Base-by-base conservation (phyloP, 495 filamentous ascomycete genomes). In the Penicillium samsonianum region DNA sequence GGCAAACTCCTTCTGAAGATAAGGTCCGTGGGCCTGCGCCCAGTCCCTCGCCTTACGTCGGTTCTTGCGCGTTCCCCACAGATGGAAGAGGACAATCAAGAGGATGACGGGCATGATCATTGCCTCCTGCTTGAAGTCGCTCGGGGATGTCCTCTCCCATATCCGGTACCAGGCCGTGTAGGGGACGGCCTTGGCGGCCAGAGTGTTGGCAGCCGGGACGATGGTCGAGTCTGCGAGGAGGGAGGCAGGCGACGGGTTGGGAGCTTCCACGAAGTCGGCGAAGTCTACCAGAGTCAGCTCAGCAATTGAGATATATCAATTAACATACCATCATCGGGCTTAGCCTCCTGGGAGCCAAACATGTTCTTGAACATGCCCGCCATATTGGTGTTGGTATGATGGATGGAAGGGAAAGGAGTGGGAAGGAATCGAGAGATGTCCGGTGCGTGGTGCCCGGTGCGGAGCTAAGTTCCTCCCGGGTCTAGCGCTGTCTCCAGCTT, bases 151-250 rank as follows among this genome's bases (percentile, higher is more conserved):
- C 61, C 94, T 90, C 82, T 98, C 92, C 83, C 93, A 94, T 28
- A 98, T 79, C 35, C 91, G 90, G 76, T 98, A 98, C 94, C 94
- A 98, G 78, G 90, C 90, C 42, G 94, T 96, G 71, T 89, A 96
- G 12, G 90, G 84, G 25, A 75, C 77, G 38, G 64, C 46, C 37
- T 70, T 71, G 33, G 70, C 64, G 50, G 79, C 81, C 50, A 82
- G 73, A 33, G 78, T 76, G 60, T 79, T 75, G 50, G 76, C 69
- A 28, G 78, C 73, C 46, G 75, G 78, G 45, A 73, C 68, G 53
- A 72, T 67, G 28, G 74, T 69, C n/a, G 72, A 58, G 23, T 71
- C 68, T 55, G 72, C 67, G 58, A 75, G 53, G 58, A 82, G 69
- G 26, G 79, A 81, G 22, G 73, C 76, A 55, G 86, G 86, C 10